A percentile compares a stretch with the other conserved stretches of the same genome.
Evolutionary conservation across 2,329 filamentous ascomycete genomes (phyloP).

Genomic region (Cercospora citrullina): DNA sequence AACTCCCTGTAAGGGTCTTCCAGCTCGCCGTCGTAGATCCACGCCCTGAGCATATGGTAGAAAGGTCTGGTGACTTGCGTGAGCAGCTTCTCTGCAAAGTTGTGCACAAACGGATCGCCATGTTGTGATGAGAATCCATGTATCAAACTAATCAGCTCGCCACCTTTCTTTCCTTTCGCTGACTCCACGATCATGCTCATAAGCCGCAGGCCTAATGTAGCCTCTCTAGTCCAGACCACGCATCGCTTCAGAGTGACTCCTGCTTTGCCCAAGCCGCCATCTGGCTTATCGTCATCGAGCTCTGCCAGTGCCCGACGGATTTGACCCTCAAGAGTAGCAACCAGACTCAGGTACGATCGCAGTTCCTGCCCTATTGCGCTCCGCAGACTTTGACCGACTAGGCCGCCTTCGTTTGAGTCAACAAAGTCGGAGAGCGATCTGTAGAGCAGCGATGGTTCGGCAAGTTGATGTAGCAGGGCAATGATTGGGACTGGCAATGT

Average conservation of each 20-base stretch:
- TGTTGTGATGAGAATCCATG: slow-evolving; percentile 92
- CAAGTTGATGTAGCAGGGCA: slow-evolving; percentile 82
- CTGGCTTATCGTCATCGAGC: slow-evolving; percentile 66
- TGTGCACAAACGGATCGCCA: slow-evolving; percentile 89
- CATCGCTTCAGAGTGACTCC: slow-evolving; percentile 94
- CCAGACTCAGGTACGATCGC: slow-evolving; percentile 82
- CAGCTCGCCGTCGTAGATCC: slow-evolving; percentile 98
- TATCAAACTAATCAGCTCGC: slow-evolving; percentile 89
- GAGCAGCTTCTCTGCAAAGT: slow-evolving; percentile 87
- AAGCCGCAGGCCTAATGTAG: slow-evolving; percentile 88
- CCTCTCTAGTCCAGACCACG: slow-evolving; percentile 95
- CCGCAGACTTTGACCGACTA: slow-evolving; percentile 89
- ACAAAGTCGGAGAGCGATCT: slow-evolving; percentile 77
- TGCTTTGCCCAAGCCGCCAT: slow-evolving; percentile 74
- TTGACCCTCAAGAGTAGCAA: slow-evolving; percentile 89
- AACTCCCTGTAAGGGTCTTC: slow-evolving; percentile 96
- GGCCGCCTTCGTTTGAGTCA: slow-evolving; percentile 73
- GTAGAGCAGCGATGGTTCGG: slow-evolving; percentile 93
- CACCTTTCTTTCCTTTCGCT: slow-evolving; percentile 79
- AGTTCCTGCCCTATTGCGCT: slow-evolving; percentile 84
- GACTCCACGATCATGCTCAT: slow-evolving; percentile 95
- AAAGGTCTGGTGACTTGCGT: slow-evolving; percentile 88
- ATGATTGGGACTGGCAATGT: slow-evolving; percentile 81
- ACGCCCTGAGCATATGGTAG: slow-evolving; percentile 91
- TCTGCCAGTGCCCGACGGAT: slow-evolving; percentile 78